phyloP scores from a whole-genome alignment of 192 early-diverging fungal species.

The Backusella australiensis region DNA sequence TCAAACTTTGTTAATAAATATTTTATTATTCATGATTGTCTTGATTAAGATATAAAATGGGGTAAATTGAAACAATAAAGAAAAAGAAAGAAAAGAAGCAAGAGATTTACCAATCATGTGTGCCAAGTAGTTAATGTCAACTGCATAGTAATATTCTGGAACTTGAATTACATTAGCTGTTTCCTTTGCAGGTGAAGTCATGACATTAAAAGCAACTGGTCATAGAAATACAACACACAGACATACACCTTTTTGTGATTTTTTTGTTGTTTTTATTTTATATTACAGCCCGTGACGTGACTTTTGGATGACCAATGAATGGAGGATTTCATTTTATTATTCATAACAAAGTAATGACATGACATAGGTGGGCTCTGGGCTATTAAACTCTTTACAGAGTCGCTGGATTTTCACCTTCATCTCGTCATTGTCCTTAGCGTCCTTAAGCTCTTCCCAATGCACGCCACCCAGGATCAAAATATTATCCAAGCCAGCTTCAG shows the following conservation, averaged over 20 bases:
- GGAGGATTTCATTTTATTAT: not conserved
- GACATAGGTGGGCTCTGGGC: slow-evolving; percentile 22
- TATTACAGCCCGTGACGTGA: not conserved
- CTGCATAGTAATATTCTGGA: slow-evolving; percentile 47
- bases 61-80: not conserved
- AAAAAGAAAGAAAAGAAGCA: not conserved
- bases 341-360: slow-evolving; percentile 17
- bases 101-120: slow-evolving; percentile 46
- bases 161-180: slow-evolving; percentile 20
- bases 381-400: slow-evolving; percentile 15
- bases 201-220: slow-evolving; percentile 10
- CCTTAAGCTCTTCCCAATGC: slow-evolving; percentile 16
- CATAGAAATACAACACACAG: not conserved
- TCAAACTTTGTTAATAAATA: not conserved
- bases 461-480: slow-evolving; percentile 27
- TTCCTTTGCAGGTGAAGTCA: slow-evolving; percentile 10
- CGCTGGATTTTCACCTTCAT: slow-evolving; percentile 8
- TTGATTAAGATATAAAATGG: not conserved
- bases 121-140: slow-evolving; percentile 47
- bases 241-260: not conserved
- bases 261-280: slow-evolving; percentile 1
- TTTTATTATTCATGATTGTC: not conserved
- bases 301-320: not conserved
- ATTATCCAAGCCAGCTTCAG: slow-evolving; percentile 23
- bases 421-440: not conserved